phyloP scores from a whole-genome alignment of 768 basidiomycete genomes.

The Trametes villosa region DNA sequence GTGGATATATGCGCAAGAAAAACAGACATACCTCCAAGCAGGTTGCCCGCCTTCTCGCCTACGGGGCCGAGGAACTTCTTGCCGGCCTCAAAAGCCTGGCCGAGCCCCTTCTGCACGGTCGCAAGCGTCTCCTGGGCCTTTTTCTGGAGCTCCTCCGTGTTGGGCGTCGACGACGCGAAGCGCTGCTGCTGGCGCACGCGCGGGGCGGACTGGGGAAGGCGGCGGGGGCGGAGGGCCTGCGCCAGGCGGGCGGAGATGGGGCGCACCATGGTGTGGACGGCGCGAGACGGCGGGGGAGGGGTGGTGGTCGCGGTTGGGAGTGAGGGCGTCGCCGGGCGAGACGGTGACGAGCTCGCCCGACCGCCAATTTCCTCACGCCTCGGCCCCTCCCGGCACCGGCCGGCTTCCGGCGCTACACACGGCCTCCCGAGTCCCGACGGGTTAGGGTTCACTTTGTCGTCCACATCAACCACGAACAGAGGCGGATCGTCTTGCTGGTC shows the following conservation, averaged over 20 bases:
- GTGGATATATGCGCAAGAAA: neutral
- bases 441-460: neutral
- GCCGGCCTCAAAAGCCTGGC: constrained; percentile 54
- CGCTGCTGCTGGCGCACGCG: constrained; percentile 27
- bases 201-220: constrained; percentile 19
- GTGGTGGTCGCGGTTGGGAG: constrained; percentile 18
- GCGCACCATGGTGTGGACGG: constrained; percentile 28
- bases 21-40: constrained; percentile 55
- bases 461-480: too few species aligned
- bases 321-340: constrained; percentile 23
- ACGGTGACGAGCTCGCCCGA: constrained; percentile 28
- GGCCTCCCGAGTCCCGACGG: neutral
- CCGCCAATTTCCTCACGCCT: constrained; percentile 23
- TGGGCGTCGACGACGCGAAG: constrained; percentile 34
- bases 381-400: constrained; percentile 16
- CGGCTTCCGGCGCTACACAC: too few species aligned
- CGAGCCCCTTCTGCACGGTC: constrained; percentile 59
- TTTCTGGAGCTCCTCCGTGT: constrained; percentile 58
- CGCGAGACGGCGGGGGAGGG: constrained; percentile 15
- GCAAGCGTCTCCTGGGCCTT: constrained; percentile 72
- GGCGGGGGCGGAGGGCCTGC: constrained; percentile 30
- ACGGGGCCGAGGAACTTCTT: constrained; percentile 53
- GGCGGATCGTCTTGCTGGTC: too few species aligned
- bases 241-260: constrained; percentile 29
- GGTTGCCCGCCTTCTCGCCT: constrained; percentile 56